Base-by-base conservation (phyloP, 345 rosid genomes). In the Brassica carinata region DNA sequence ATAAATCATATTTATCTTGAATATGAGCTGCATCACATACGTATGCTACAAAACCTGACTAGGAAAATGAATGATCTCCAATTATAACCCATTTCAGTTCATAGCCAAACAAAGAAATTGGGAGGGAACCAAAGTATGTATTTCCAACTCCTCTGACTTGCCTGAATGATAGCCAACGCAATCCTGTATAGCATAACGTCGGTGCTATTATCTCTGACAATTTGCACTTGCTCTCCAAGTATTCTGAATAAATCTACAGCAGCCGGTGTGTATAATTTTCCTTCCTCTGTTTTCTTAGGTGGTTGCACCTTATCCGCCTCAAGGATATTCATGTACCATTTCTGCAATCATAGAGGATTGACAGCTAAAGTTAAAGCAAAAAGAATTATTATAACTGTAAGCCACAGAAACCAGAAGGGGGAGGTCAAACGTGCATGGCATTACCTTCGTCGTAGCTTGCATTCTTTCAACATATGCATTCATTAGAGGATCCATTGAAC, bases 401-500 rank as follows among this genome's bases (percentile, higher is more conserved):
- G 62, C 51, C 27, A 64, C n/a, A 19, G 53, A 71, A 71, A 8
- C 33, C 19, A 66, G 71, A 3, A 70, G 77, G 57, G 55, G 31
- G 53, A 68, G 61, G 63, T 69, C 65, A 34, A 63, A 58, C 19
- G 23, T 72, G 65, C 64, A 66, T 72, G 69, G 51, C 77, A 59
- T 72, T 85, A 96, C 99, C 96, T 82, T 91, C 53, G 95, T 96
- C 62, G 99, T 96, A 69, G 97, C 98, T 88, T 92, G 98, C 97
- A 94, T 96, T 88, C 99, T 85, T 90, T 96, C 97, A 64, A 96
- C 93, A 84, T 96, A 96, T 26, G 98, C 85, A 82, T 96, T 91
- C 99, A 96, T 96, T 74, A 96, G 87, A 77, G 99, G 99, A 85
- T 96, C 99, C 97, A 91, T 89, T 68, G 99, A 88, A 78, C 99